These are phyloP conservation scores for Nepenthes gracilis DNA, from an alignment of 148 eudicot species.

Conservation along the genomic window DNA sequence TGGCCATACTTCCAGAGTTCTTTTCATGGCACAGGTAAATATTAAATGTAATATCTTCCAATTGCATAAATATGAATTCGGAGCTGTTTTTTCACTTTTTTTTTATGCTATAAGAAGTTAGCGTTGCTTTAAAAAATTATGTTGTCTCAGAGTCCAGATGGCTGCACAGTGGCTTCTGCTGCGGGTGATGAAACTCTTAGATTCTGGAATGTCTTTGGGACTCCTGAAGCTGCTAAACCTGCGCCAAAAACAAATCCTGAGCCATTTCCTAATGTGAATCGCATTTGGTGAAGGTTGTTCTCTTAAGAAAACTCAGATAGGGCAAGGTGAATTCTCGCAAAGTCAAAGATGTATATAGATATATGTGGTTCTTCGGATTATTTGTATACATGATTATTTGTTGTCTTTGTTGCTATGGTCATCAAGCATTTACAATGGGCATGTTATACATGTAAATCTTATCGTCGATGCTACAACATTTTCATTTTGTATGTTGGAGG, in stretches of 20 bases:
- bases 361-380: background rate
- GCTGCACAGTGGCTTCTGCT: slow-evolving; percentile 92
- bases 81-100: background rate
- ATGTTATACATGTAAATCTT: no score
- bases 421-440: no score
- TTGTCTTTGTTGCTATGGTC: no score
- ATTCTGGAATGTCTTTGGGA: slow-evolving; percentile 87
- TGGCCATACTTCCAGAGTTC: slow-evolving; percentile 89
- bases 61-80: no score
- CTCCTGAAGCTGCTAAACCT: slow-evolving; percentile 70
- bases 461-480: no score
- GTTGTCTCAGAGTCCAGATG: slow-evolving; percentile 60
- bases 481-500: no score
- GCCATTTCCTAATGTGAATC: slow-evolving; percentile 68
- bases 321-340: background rate
- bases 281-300: slow-evolving; percentile 36
- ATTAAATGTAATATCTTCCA: background rate
- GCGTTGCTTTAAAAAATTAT: background rate
- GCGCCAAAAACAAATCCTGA: slow-evolving; percentile 53
- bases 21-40: slow-evolving; percentile 74
- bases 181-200: slow-evolving; percentile 72
- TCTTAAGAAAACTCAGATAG: no score
- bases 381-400: no score
- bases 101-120: background rate
- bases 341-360: background rate